These are phyloP conservation scores for Chlorella variabilis DNA, from an alignment of 163 green algal genomes.

Conservation along the genomic window DNA sequence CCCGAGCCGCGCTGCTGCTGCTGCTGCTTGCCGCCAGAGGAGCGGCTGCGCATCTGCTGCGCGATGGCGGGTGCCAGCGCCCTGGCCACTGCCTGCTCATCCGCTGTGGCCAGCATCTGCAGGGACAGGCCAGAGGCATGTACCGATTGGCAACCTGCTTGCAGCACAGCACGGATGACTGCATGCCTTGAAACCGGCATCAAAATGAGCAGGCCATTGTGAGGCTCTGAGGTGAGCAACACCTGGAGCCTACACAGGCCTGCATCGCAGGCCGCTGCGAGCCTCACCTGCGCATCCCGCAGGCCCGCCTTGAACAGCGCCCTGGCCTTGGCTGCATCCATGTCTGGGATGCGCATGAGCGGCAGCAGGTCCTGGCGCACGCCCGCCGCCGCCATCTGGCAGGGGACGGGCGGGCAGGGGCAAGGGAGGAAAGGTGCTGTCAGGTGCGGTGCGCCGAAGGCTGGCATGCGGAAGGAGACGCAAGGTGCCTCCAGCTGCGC, in stretches of 20 bases:
- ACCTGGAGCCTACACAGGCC: too few relatives aligned
- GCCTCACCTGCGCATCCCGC: conserved; percentile 5
- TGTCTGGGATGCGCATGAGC: conserved; percentile 68
- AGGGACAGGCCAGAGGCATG: too few relatives aligned
- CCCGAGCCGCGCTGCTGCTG: neutral
- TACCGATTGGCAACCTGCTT: too few relatives aligned
- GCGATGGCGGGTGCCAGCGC: conserved; percentile 31
- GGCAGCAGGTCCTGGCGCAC: conserved; percentile 67
- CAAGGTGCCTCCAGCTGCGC: too few relatives aligned
- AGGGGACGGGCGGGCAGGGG: neutral
- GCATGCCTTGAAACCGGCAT: too few relatives aligned
- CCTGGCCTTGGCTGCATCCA: conserved; percentile 61
- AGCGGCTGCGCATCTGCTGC: conserved; percentile 25
- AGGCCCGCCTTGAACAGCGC: conserved; percentile 65
- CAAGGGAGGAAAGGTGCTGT: too few relatives aligned
- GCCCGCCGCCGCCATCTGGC: conserved; percentile 62
- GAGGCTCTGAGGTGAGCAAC: too few relatives aligned
- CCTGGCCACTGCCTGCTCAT: conserved; percentile 10
- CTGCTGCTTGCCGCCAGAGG: conserved; percentile 4
- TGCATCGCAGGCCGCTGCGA: neutral
- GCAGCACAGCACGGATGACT: too few relatives aligned
- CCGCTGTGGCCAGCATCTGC: conserved; percentile 24
- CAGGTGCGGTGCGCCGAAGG: too few relatives aligned
- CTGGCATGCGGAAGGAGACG: too few relatives aligned
- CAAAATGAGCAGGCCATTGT: too few relatives aligned